Evolutionary conservation across 768 basidiomycete genomes (phyloP), one percentile per base, ranked within the genome.

Genomic region (Lanmaoa rubissima): DNA sequence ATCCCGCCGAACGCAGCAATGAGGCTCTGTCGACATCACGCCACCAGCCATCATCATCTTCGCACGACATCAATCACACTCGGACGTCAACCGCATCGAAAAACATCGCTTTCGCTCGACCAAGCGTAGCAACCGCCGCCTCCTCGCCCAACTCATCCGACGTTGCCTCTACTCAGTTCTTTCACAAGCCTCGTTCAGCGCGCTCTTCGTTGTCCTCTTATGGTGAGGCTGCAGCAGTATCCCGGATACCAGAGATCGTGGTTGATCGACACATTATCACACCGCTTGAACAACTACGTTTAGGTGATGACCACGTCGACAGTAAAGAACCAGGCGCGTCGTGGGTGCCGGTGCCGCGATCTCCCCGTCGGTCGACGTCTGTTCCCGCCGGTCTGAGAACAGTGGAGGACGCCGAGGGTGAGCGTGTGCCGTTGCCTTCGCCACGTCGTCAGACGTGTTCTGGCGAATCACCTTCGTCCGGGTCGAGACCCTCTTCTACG

Each of bases 101-200:
- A 45, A 54, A 43, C 50, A 60, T 60, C 6, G 26, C 61, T 51
- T 60, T 54, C 28, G 57, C 70, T 2, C 73, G 77, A 16, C 78
- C 77, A 0, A 81, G 79, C 58, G 78, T 77, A 7, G 76, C 79
- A 0, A 84, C 85, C 0, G 70, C 79, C 11, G 83, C 86, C 0
- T 83, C 87, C 0, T 88, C 86, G 1, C 84, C 85, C 7, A 76
- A 79, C 47, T 82, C 81, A 3, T 83, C 82, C 16, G 83, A 85
- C 42, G 75, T 81, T 19, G 80, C 81, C 3, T 83, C 83, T 1
- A 72, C 78, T 0, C 75, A 75, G 26, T 83, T 79, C 66, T 85
- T 84, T 66, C 71, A 78, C 46, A 74, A 72, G 41, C 75, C 82
- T 0, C 71, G 74, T 49, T 80, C 80, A 1, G 69, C 76, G 0